These are phyloP conservation scores for Aquilaria agallochum DNA, from an alignment of 441 rosid species.

Conservation along the genomic window DNA sequence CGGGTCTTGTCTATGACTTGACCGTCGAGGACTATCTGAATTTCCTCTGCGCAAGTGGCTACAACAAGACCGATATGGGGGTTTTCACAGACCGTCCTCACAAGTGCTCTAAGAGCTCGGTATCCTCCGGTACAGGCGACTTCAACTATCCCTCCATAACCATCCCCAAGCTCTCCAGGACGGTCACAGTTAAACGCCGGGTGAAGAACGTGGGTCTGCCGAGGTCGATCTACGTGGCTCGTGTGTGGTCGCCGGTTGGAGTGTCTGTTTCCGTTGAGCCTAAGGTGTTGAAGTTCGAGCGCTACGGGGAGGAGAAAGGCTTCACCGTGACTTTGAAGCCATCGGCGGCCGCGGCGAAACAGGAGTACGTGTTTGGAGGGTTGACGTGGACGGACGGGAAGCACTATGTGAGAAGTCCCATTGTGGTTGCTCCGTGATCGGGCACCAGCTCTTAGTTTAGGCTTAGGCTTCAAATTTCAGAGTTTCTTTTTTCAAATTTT, in stretches of 20 bases:
- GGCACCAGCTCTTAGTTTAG: neutral
- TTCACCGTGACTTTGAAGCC: constrained; percentile 33
- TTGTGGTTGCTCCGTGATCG: constrained; percentile 19
- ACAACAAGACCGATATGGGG: constrained; percentile 30
- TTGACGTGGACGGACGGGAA: constrained; percentile 37
- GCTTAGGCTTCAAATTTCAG: too few relatives aligned
- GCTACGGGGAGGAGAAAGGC: constrained; percentile 39
- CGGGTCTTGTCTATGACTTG: constrained; percentile 57
- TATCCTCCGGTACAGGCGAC: constrained; percentile 18
- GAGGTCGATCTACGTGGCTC: constrained; percentile 24
- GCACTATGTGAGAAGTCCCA: constrained; percentile 47
- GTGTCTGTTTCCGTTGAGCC: constrained; percentile 41
- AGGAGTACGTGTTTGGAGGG: constrained; percentile 30
- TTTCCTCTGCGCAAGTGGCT: constrained; percentile 59
- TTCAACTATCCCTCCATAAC: constrained; percentile 68
- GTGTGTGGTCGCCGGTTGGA: constrained; percentile 35
- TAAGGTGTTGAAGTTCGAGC: constrained; percentile 22
- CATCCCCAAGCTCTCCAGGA: constrained; percentile 24
- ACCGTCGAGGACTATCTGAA: constrained; percentile 40
- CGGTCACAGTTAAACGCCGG: constrained; percentile 31
- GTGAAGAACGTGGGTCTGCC: constrained; percentile 50
- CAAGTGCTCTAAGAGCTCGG: constrained; percentile 20
- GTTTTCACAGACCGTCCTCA: constrained; percentile 20
- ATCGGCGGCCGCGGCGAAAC: constrained; percentile 16
- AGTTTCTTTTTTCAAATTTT: too few relatives aligned